Evolutionary conservation across 2,329 filamentous ascomycete species (phyloP), one percentile per base, ranked within the genome.

Genomic region (Intubia oerlemansii): DNA sequence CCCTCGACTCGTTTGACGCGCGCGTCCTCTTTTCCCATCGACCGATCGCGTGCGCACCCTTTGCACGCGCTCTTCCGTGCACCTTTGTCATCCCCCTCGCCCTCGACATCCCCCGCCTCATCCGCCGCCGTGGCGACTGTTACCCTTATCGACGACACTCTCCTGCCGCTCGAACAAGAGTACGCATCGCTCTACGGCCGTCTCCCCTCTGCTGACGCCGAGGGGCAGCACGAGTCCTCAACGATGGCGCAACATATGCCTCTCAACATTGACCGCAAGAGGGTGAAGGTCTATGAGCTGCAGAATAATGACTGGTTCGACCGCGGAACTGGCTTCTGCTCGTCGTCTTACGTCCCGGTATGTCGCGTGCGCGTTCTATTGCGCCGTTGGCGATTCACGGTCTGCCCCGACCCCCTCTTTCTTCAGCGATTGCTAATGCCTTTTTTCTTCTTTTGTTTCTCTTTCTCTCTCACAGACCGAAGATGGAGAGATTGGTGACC

Each of bases 301-400:
- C 81, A 80, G 51, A 82, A 92, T 56, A 92, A 91, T 63, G 88
- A 95, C 68, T 98, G 88, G 88, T 93, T 85, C 49, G 88, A 98
- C 55, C 67, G 85, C 45, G 88, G 88, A 38, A 98, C 88, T 27
- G 88, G 88, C 37, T 93, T 93, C 52, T 95, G 88, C 51, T 79
- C 70, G 34, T 82, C 84, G 27, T 64, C 71, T 38, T 66, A 77
- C 38, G 54, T 73, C 38, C 64, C 71, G 49, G 78, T 88, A 76
- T 49, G 16, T 14, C 5, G 15, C 12, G 21, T 23, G 8, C 10
- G 12, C 5, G 5, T 7, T 13, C n/a, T n/a, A n/a, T n/a, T n/a
- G n/a, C n/a, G n/a, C n/a, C n/a, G n/a, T n/a, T n/a, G n/a, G n/a
- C n/a, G n/a, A n/a, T n/a, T n/a, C n/a, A n/a, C n/a, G n/a, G n/a